Conservation (phyloP, 1,139 yeast species). For the Kodamaea alishanica region DNA sequence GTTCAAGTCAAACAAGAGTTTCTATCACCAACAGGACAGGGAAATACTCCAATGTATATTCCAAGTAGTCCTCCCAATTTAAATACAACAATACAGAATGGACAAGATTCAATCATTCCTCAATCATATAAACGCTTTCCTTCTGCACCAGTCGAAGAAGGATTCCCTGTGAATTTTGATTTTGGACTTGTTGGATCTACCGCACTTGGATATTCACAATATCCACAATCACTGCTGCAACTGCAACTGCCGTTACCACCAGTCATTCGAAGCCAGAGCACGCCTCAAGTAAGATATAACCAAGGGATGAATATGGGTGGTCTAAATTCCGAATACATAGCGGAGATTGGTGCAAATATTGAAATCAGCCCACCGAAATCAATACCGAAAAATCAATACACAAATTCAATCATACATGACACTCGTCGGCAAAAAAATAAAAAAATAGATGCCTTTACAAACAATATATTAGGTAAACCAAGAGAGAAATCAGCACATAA, state of each 20-base stretch:
- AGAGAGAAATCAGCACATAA: constrained; percentile 38
- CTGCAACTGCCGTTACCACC: background rate
- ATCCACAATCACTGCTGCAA: constrained; percentile 2
- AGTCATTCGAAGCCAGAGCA: too few relatives aligned
- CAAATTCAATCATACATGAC: background rate
- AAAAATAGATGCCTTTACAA: too few relatives aligned
- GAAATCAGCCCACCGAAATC: constrained; percentile 2
- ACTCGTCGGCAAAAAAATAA: too few relatives aligned
- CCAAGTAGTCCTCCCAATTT: constrained; percentile 2
- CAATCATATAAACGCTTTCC: background rate
- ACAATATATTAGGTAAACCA: constrained; percentile 8
- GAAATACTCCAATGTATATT: too few relatives aligned
- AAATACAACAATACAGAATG: constrained; percentile 1
- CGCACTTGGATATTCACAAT: constrained; percentile 2
- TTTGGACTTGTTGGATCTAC: constrained; percentile 22
- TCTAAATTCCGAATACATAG: too few relatives aligned
- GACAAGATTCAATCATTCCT: constrained; percentile 3
- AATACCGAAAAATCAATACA: background rate
- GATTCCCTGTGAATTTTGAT: constrained; percentile 31
- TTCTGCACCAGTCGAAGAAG: constrained; percentile 1
- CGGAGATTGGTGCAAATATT: background rate
- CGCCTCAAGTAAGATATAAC: too few relatives aligned
- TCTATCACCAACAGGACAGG: background rate
- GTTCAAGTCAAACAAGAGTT: background rate
- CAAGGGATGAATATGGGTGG: too few relatives aligned